phyloP scores from a whole-genome alignment of 2,329 filamentous ascomycete genomes.

The Cladosporium sp. region DNA sequence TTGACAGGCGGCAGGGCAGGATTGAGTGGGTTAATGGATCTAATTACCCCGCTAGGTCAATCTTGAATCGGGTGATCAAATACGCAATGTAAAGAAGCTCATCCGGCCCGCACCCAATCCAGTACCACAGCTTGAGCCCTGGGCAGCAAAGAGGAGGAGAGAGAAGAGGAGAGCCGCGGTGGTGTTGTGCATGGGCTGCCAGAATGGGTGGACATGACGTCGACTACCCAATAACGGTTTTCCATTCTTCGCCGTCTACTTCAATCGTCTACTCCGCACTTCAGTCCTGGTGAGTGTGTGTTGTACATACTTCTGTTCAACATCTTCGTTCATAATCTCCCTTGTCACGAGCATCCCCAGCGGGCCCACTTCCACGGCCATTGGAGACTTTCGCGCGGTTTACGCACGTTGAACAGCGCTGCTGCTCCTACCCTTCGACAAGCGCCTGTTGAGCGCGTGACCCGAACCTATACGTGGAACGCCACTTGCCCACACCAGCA shows the following conservation, averaged over 20 bases:
- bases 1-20: neutral
- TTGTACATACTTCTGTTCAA: neutral
- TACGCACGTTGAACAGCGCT: neutral
- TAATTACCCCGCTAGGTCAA: neutral
- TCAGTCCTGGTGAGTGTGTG: neutral
- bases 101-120: constrained; percentile 5
- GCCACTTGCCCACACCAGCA: constrained; percentile 1
- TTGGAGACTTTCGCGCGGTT: constrained; percentile 11
- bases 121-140: neutral
- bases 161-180: neutral
- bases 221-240: neutral
- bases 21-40: neutral
- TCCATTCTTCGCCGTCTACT: neutral
- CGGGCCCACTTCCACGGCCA: constrained; percentile 4
- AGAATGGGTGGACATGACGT: constrained; percentile 10
- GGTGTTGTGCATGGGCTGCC: neutral
- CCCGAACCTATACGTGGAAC: constrained; percentile 3
- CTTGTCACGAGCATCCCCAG: neutral
- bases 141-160: neutral
- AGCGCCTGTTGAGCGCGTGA: constrained; percentile 11
- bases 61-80: constrained; percentile 1
- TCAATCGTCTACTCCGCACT: neutral
- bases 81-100: constrained; percentile 7
- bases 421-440: neutral
- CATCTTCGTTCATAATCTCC: neutral